Conservation (phyloP, 371 early-diverging fungal species). For the Mucor racemosus region DNA sequence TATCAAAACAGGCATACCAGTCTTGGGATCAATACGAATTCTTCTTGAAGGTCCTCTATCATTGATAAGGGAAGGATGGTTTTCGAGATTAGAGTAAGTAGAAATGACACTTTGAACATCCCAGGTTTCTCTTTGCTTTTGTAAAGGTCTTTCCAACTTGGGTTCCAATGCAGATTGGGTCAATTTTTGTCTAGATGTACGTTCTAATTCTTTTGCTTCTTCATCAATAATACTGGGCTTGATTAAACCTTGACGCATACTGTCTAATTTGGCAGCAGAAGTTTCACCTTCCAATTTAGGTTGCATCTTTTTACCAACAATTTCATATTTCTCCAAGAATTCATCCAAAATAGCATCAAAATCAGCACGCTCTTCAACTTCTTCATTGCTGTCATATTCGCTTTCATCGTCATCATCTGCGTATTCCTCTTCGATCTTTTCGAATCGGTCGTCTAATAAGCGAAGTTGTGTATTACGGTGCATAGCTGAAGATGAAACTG, state of each 20-base stretch:
- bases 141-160: slow-evolving; percentile 46
- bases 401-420: slow-evolving; percentile 72
- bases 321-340: slow-evolving; percentile 85
- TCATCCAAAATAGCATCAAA: slow-evolving; percentile 85
- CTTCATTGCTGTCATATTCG: slow-evolving; percentile 54
- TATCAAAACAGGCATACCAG: slow-evolving; percentile 67
- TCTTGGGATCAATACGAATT: slow-evolving; percentile 65
- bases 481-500: slow-evolving; percentile 93
- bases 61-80: slow-evolving; percentile 76
- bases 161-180: slow-evolving; percentile 31
- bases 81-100: slow-evolving; percentile 85
- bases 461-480: slow-evolving; percentile 88
- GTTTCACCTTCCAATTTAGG: slow-evolving; percentile 70
- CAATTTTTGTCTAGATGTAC: slow-evolving; percentile 39
- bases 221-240: slow-evolving; percentile 34
- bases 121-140: slow-evolving; percentile 68
- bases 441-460: slow-evolving; percentile 92
- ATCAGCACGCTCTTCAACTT: slow-evolving; percentile 59
- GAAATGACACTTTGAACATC: slow-evolving; percentile 82
- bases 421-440: slow-evolving; percentile 80
- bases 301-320: slow-evolving; percentile 75
- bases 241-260: slow-evolving; percentile 62
- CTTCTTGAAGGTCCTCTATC: slow-evolving; percentile 53
- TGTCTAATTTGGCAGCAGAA: slow-evolving; percentile 67
- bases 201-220: slow-evolving; percentile 2